A percentile compares a stretch with the other conserved stretches of the same genome.
Conservation (phyloP, 2,329 filamentous ascomycete species). For the Nothopassalora personata region DNA sequence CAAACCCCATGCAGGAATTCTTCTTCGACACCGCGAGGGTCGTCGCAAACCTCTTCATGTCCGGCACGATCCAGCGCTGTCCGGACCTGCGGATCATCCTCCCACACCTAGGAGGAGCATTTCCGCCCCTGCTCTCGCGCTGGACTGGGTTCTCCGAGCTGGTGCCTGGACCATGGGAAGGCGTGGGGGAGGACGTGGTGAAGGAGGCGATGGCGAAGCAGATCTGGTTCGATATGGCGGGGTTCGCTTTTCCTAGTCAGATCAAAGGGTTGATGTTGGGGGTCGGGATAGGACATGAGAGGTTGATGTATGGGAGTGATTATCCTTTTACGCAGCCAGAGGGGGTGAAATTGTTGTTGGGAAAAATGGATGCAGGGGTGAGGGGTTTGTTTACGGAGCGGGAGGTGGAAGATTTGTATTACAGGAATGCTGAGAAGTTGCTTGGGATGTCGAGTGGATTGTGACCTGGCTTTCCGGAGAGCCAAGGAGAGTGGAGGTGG, state of each 20-base stretch:
- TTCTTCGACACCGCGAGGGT: slow-evolving; percentile 50
- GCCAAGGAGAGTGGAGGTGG: neutral
- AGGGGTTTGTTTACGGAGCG: slow-evolving; percentile 34
- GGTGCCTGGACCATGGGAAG: slow-evolving; percentile 32
- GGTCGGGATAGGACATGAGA: slow-evolving; percentile 36
- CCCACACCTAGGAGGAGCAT: slow-evolving; percentile 45
- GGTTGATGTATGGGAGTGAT: slow-evolving; percentile 49
- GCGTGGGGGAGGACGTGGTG: slow-evolving; percentile 28
- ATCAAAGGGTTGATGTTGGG: slow-evolving; percentile 44
- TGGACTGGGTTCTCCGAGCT: slow-evolving; percentile 39
- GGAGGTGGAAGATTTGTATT: slow-evolving; percentile 36
- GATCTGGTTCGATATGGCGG: slow-evolving; percentile 52
- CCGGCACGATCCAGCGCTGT: slow-evolving; percentile 43
- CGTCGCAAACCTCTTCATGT: slow-evolving; percentile 46
- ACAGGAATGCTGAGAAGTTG: slow-evolving; percentile 34
- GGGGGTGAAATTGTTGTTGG: slow-evolving; percentile 36
- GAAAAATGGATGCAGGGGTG: slow-evolving; percentile 40
- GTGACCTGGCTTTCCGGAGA: too few species aligned
- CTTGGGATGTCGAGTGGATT: slow-evolving; percentile 1
- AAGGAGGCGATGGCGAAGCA: slow-evolving; percentile 34
- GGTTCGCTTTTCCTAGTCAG: slow-evolving; percentile 47
- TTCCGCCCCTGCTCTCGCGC: slow-evolving; percentile 43
- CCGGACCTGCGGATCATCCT: slow-evolving; percentile 46
- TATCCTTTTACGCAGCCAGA: slow-evolving; percentile 46
- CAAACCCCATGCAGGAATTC: slow-evolving; percentile 47